These are phyloP conservation scores for Yarrowia porcina DNA, from an alignment of 805 yeast species.

Conservation along the genomic window DNA sequence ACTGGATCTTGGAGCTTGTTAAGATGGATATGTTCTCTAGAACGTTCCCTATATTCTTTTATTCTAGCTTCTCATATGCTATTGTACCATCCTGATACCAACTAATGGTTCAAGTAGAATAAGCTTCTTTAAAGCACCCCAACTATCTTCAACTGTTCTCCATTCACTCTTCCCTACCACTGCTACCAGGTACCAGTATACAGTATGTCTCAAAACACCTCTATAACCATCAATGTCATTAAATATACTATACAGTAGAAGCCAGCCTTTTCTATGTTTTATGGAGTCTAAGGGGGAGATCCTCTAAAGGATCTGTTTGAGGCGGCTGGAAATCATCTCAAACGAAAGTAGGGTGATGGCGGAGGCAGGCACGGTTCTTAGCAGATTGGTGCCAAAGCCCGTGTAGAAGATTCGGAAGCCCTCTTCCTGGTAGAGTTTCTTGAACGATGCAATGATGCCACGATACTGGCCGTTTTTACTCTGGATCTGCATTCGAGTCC, in stretches of 20 bases:
- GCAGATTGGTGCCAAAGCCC: slow-evolving; percentile 80
- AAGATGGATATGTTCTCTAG: too few relatives aligned
- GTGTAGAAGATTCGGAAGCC: slow-evolving; percentile 83
- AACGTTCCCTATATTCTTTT: too few relatives aligned
- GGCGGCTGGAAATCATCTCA: slow-evolving; percentile 47
- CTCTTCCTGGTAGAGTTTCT: slow-evolving; percentile 54
- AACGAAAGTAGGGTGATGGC: slow-evolving; percentile 94
- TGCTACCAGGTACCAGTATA: too few relatives aligned
- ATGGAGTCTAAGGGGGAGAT: slow-evolving; percentile 1
- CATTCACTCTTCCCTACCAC: too few relatives aligned
- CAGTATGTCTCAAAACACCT: too few relatives aligned
- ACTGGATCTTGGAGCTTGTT: too few relatives aligned
- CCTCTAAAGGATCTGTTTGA: slow-evolving; percentile 21
- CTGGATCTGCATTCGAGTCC: slow-evolving; percentile 82
- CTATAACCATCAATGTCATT: slow-evolving; percentile 21
- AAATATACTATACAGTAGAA: slow-evolving; percentile 20
- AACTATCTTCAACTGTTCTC: too few relatives aligned
- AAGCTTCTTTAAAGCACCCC: too few relatives aligned
- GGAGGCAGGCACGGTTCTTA: slow-evolving; percentile 89
- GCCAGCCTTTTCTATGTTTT: slow-evolving; percentile 12
- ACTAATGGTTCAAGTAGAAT: too few relatives aligned
- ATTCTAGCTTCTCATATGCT: too few relatives aligned
- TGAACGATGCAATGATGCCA: slow-evolving; percentile 40
- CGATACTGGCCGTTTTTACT: slow-evolving; percentile 33
- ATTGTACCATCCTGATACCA: too few relatives aligned